Base-by-base conservation (phyloP, 2,329 filamentous ascomycete genomes). In the Bipolaris oryzae region DNA sequence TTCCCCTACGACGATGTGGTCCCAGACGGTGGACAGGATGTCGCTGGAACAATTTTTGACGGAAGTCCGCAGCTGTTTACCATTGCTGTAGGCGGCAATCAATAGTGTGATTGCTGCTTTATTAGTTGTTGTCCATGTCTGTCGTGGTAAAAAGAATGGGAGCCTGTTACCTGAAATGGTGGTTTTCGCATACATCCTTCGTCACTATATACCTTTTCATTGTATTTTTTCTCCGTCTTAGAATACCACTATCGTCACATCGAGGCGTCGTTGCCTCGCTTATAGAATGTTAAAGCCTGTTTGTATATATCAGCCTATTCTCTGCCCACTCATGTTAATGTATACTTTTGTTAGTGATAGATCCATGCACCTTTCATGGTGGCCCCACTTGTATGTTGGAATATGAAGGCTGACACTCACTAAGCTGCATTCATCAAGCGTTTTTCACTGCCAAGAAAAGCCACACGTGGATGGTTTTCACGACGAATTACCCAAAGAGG, bases 1-100 rank as follows among this genome's bases (percentile, higher is more conserved):
- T 90, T 89, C 67, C 80, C 87, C 0, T 90, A 89, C 63, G 87
- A 90, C 66, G 87, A 90, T 68, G 87, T 90, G 16, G 84, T 85
- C 52, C 82, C 85, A 0, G 77, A 80, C 57, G 84, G 81, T 16
- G 79, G 81, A 25, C 76, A 80, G 60, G 84, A 88, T 68, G 82
- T 84, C 50, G 80, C 79, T 3, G 84, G 84, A 2, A 81, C 80
- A 28, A 76, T 85, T 35, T 77, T 82, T 50, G 81, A 78, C 23
- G 70, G 76, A 1, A 77, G 77, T 60, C 82, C 83, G 0, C 61
- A 67, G 15, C 41, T 82, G 11, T 80, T 84, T 53, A 78, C 76
- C 5, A 72, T 84, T 42, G 74, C 77, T 53, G 77, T 83, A 47
- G 82, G 82, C 16, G 81, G 81, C 6, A 63, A 66, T 34, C 72